These are phyloP conservation scores for Lasiosphaeriaceae sp. DNA, from an alignment of 495 filamentous ascomycete genomes.

Conservation along the genomic window DNA sequence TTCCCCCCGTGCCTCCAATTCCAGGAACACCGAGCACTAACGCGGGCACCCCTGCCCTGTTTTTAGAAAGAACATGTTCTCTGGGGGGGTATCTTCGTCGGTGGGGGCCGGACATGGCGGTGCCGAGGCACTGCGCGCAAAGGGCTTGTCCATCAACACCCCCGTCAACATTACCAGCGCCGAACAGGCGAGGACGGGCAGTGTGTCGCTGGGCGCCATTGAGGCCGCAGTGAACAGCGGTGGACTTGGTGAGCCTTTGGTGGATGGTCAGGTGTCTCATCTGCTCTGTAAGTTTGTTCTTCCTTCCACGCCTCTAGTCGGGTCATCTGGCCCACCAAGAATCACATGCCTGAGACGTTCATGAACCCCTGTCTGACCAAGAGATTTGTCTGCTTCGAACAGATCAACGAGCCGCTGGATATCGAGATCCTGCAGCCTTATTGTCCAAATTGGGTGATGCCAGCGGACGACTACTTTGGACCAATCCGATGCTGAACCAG, in stretches of 20 bases:
- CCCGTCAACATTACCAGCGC: slow-evolving; percentile 27
- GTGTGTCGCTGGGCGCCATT: no score
- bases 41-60: slow-evolving; percentile 18
- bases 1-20: neutral
- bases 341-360: slow-evolving; percentile 23
- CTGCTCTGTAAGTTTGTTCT: neutral
- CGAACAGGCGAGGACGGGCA: neutral
- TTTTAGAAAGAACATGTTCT: slow-evolving; percentile 35
- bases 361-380: slow-evolving; percentile 15
- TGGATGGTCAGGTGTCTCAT: neutral
- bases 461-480: no score
- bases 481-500: no score
- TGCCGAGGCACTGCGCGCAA: slow-evolving; percentile 35
- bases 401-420: slow-evolving; percentile 28
- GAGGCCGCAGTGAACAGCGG: no score
- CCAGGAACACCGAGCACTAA: slow-evolving; percentile 3
- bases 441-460: neutral
- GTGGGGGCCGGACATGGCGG: slow-evolving; percentile 7
- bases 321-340: slow-evolving; percentile 1
- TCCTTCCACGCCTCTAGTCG: neutral
- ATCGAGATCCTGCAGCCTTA: slow-evolving; percentile 5
- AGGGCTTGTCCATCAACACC: slow-evolving; percentile 5
- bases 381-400: slow-evolving; percentile 9
- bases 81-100: neutral
- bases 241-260: neutral